phyloP scores from a whole-genome alignment of 805 yeast species.

The Kazachstania psychrophila region DNA sequence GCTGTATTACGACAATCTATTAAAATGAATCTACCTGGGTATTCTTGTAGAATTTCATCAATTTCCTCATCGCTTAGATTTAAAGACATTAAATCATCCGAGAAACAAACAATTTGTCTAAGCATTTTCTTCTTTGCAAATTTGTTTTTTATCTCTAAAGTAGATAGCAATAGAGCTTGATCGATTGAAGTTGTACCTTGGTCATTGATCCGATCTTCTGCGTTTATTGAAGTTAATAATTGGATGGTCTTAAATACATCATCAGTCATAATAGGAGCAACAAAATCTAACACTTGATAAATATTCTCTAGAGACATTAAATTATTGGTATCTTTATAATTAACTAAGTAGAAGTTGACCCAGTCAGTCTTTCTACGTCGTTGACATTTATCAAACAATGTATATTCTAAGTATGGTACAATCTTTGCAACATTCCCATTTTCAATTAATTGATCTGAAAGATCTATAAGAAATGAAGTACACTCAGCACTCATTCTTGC shows the following conservation, averaged over 20 bases:
- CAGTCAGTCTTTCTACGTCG: conserved; percentile 27
- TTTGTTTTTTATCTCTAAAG: conserved; percentile 17
- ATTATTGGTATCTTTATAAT: conserved; percentile 11
- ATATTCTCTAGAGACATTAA: conserved; percentile 17
- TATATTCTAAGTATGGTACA: conserved; percentile 21
- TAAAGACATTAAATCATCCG: conserved; percentile 20
- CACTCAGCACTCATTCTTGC: conserved; percentile 14
- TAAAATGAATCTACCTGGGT: conserved; percentile 14
- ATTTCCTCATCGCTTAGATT: conserved; percentile 21
- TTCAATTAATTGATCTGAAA: conserved; percentile 14
- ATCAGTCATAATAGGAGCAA: conserved; percentile 18
- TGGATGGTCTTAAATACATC: conserved; percentile 7
- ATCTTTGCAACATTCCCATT: conserved; percentile 11
- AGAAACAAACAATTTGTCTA: conserved; percentile 21
- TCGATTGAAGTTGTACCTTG: conserved; percentile 9
- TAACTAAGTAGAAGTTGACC: conserved; percentile 17
- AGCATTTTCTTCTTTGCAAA: conserved; percentile 18
- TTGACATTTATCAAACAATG: conserved; percentile 21
- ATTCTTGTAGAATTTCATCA: conserved; percentile 14
- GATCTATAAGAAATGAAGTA: conserved; percentile 24
- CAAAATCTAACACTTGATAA: conserved; percentile 11
- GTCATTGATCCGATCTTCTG: background rate
- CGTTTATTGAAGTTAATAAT: conserved; percentile 6
- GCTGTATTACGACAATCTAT: conserved; percentile 13
- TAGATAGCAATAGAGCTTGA: conserved; percentile 19